Evolutionary conservation across 495 filamentous ascomycete species (phyloP).

Genomic region (Baudoinia panamericana): DNA sequence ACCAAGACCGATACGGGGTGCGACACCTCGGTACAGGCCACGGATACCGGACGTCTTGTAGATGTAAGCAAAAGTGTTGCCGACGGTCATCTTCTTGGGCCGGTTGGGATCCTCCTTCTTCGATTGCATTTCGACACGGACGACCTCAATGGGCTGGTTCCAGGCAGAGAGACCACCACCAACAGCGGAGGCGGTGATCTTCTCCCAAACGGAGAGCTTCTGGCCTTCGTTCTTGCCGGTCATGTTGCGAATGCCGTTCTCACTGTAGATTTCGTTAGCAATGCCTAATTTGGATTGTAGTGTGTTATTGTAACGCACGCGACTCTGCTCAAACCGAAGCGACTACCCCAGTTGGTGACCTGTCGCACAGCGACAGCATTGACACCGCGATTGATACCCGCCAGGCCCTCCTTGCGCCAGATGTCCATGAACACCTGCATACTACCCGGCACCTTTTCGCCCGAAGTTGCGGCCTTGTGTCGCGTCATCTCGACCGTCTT

Average conservation of each 20-base stretch:
- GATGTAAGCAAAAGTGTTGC: slow-evolving; percentile 84
- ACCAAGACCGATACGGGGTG: slow-evolving; percentile 83
- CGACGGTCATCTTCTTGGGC: slow-evolving; percentile 95
- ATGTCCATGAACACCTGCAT: slow-evolving; percentile 94
- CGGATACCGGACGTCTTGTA: slow-evolving; percentile 77
- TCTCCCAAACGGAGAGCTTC: slow-evolving; percentile 66
- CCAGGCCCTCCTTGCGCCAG: slow-evolving; percentile 85
- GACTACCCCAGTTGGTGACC: slow-evolving; percentile 97
- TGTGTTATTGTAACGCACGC: slow-evolving; percentile 38
- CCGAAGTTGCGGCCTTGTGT: slow-evolving; percentile 76
- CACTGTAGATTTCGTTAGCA: slow-evolving; percentile 27
- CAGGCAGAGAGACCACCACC: slow-evolving; percentile 92
- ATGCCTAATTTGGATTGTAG: not conserved
- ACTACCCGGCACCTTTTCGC: slow-evolving; percentile 74
- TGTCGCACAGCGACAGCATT: slow-evolving; percentile 97
- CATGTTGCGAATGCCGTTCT: slow-evolving; percentile 67
- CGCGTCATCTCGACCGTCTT: slow-evolving; percentile 99
- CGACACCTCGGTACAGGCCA: slow-evolving; percentile 91
- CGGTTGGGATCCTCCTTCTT: slow-evolving; percentile 96
- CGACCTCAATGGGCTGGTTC: slow-evolving; percentile 99
- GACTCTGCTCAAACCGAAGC: slow-evolving; percentile 83
- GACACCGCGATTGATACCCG: slow-evolving; percentile 94
- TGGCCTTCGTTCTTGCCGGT: slow-evolving; percentile 69
- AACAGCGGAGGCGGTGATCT: slow-evolving; percentile 74
- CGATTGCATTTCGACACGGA: slow-evolving; percentile 99